A percentile compares a stretch with the other conserved stretches of the same genome.
Conservation (phyloP, 345 rosid genomes). For the Brassica cretica region DNA sequence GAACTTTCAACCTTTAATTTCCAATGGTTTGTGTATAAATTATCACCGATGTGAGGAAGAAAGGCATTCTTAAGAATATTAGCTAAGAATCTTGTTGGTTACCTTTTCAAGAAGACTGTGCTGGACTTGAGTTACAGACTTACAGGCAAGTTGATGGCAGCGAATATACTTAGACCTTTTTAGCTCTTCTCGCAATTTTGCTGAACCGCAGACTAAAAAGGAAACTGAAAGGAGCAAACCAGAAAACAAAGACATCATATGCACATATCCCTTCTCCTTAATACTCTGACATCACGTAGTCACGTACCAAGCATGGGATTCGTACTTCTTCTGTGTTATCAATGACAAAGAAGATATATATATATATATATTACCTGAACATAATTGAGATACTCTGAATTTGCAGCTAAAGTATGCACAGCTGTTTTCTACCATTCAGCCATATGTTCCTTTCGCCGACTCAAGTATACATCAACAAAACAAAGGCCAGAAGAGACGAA, state of each 20-base stretch:
- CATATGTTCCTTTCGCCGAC: constrained; percentile 71
- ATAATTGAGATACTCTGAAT: constrained; percentile 67
- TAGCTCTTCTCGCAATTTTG: constrained; percentile 70
- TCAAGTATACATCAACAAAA: constrained; percentile 56
- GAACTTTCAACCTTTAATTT: not conserved
- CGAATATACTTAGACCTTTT: constrained; percentile 59
- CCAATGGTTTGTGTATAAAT: not conserved
- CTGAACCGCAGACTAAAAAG: constrained; percentile 71
- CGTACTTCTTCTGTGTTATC: not conserved
- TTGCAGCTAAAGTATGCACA: constrained; percentile 50
- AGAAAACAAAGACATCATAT: constrained; percentile 7
- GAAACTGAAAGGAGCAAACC: constrained; percentile 54
- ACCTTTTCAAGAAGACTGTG: constrained; percentile 58
- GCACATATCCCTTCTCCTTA: not conserved
- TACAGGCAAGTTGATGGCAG: constrained; percentile 72
- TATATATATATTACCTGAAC: constrained; percentile 55
- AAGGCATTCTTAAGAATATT: constrained; percentile 7
- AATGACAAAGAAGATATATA: not conserved
- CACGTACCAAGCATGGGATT: not conserved
- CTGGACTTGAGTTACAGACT: constrained; percentile 40
- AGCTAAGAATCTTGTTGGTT: constrained; percentile 8
- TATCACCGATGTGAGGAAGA: not conserved
- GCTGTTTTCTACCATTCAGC: constrained; percentile 74
- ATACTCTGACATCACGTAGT: not conserved
- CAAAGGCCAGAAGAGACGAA: not conserved